Conservation (phyloP, 768 basidiomycete genomes). For the Tylopilus felleus region DNA sequence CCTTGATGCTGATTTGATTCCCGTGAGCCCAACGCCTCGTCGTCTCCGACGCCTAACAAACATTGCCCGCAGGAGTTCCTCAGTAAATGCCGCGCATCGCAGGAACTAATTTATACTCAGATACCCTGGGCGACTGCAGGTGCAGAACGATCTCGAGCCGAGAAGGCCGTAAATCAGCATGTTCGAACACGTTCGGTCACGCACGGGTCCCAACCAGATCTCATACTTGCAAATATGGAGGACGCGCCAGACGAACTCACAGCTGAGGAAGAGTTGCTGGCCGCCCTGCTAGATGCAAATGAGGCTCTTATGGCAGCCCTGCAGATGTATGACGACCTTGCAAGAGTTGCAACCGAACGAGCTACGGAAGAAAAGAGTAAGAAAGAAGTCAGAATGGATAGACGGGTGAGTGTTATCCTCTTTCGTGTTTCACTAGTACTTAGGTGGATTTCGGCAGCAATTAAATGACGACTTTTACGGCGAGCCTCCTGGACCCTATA, state of each 20-base stretch:
- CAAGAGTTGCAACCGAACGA: conserved; percentile 56
- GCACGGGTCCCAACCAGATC: conserved; percentile 22
- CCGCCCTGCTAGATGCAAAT: conserved; percentile 69
- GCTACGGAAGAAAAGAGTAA: conserved; percentile 64
- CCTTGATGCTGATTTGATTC: conserved; percentile 60
- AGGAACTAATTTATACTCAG: conserved; percentile 82
- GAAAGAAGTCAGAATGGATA: conserved; percentile 63
- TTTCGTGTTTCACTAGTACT: conserved; percentile 17
- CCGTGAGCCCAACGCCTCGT: conserved; percentile 39
- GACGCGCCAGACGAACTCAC: conserved; percentile 49
- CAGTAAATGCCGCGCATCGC: conserved; percentile 71
- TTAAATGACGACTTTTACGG: conserved; percentile 21
- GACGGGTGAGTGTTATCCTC: conserved; percentile 47
- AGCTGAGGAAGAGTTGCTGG: conserved; percentile 71
- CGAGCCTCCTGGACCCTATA: conserved; percentile 19
- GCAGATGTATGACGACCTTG: conserved; percentile 73
- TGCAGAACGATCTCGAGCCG: conserved; percentile 64
- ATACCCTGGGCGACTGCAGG: conserved; percentile 89
- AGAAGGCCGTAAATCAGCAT: conserved; percentile 16
- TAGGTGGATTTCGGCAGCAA: conserved; percentile 13
- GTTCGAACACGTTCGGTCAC: conserved; percentile 16
- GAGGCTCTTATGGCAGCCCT: conserved; percentile 66
- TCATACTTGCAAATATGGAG: conserved; percentile 25
- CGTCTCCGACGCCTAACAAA: background rate
- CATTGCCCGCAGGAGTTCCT: conserved; percentile 69